Conservation (phyloP, 768 basidiomycete species). For the Rhodocollybia butyracea region DNA sequence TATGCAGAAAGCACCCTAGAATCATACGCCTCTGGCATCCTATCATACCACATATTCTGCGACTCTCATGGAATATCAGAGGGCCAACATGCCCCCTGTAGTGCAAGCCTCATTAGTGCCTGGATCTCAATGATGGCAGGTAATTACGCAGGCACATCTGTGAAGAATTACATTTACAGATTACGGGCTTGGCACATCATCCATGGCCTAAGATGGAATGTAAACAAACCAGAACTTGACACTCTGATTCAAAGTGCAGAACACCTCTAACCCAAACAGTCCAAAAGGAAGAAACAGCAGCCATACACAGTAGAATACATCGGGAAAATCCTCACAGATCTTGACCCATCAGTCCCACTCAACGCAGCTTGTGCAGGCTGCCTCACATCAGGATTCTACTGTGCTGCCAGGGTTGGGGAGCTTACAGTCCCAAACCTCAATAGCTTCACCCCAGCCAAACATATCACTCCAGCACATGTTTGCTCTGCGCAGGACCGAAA, state of each 20-base stretch:
- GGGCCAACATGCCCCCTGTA: conserved; percentile 22
- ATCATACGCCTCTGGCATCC: too few species aligned
- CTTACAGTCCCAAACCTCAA: conserved; percentile 27
- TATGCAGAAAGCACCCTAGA: too few species aligned
- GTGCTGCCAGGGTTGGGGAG: too few species aligned
- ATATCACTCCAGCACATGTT: conserved; percentile 26
- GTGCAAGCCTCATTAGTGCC: conserved; percentile 17
- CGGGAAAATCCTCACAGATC: conserved; percentile 7
- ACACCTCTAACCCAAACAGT: conserved; percentile 23
- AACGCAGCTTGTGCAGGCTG: conserved; percentile 34
- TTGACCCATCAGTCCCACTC: conserved; percentile 25
- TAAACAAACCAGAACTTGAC: conserved; percentile 23
- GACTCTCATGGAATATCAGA: conserved; percentile 34
- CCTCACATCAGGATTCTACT: conserved; percentile 36
- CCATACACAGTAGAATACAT: conserved; percentile 29
- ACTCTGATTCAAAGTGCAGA: conserved; percentile 27
- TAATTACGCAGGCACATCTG: conserved; percentile 24
- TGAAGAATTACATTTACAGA: conserved; percentile 34
- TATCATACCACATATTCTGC: too few species aligned
- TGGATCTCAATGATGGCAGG: conserved; percentile 31
- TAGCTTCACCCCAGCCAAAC: conserved; percentile 23
- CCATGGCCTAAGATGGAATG: conserved; percentile 30
- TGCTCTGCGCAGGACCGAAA: conserved; percentile 17
- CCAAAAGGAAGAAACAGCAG: conserved; percentile 21
- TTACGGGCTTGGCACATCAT: conserved; percentile 46